phyloP scores from a whole-genome alignment of 768 basidiomycete species.

The Lentinula sp. region DNA sequence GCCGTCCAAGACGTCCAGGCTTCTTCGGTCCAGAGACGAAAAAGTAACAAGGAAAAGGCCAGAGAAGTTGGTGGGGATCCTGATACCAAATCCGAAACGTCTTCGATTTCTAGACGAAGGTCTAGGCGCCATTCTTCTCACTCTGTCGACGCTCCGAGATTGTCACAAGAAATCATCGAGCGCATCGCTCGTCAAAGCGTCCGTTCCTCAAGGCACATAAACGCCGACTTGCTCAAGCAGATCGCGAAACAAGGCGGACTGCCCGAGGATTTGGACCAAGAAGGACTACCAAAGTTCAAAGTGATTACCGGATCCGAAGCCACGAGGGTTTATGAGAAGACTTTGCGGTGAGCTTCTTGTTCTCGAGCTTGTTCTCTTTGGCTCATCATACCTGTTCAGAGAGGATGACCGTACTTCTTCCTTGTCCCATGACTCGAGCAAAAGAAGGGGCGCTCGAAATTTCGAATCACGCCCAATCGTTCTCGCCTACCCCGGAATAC shows the following conservation, averaged over 20 bases:
- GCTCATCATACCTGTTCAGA: background rate
- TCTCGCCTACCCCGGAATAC: conserved; percentile 37
- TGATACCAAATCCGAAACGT: background rate
- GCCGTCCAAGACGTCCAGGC: background rate
- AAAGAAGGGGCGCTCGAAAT: background rate
- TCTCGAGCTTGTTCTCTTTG: background rate
- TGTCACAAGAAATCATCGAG: background rate
- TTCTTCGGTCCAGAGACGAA: background rate
- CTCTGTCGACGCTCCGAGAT: background rate
- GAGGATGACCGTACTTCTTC: conserved; percentile 7
- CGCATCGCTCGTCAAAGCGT: conserved; percentile 3
- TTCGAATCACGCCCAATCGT: conserved; percentile 24
- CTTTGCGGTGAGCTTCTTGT: conserved; percentile 1
- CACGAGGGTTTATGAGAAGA: conserved; percentile 2
- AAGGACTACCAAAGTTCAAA: conserved; percentile 5
- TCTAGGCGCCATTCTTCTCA: conserved; percentile 1
- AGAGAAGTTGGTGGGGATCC: background rate
- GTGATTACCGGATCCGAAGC: conserved; percentile 6
- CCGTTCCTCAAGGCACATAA: background rate
- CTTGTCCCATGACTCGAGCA: background rate
- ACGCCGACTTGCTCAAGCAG: conserved; percentile 2
- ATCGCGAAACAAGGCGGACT: conserved; percentile 2
- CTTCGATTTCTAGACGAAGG: background rate
- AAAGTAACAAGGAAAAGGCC: conserved; percentile 1
- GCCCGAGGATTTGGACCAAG: background rate